A percentile compares a stretch with the other conserved stretches of the same genome.
Conservation (phyloP, 2,329 filamentous ascomycete species). For the Colletotrichum sp. region DNA sequence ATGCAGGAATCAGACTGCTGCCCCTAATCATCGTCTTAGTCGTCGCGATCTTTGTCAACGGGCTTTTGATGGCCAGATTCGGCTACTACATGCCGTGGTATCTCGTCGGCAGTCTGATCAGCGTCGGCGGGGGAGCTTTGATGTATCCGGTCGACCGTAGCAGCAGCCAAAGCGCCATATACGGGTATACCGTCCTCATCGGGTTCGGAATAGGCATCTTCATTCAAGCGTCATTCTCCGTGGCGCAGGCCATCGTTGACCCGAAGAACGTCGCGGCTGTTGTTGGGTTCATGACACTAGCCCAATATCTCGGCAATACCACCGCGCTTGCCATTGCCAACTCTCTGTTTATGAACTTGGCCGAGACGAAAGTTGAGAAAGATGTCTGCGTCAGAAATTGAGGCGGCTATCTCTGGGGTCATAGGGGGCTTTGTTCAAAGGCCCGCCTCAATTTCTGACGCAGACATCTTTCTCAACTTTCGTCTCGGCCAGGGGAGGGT, state of each 20-base stretch:
- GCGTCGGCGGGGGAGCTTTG: background rate
- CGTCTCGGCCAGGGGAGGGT: too few species aligned
- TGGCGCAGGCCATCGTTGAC: slow-evolving; percentile 36
- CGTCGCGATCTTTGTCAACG: background rate
- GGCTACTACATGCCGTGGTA: background rate
- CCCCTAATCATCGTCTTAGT: background rate
- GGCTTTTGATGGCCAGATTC: background rate
- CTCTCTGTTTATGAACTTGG: background rate
- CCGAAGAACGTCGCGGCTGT: slow-evolving; percentile 29
- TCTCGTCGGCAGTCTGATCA: background rate
- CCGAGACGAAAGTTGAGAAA: background rate
- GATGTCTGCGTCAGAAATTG: background rate
- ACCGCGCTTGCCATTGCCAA: background rate
- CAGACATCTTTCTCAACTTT: too few species aligned
- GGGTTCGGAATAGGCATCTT: slow-evolving; percentile 40
- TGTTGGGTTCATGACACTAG: slow-evolving; percentile 38
- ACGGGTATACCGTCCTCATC: slow-evolving; percentile 18
- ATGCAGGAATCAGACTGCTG: background rate
- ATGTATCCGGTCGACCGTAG: background rate
- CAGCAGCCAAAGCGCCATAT: background rate
- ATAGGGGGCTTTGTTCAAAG: background rate
- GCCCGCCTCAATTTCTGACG: too few species aligned
- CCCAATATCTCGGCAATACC: background rate
- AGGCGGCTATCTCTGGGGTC: background rate
- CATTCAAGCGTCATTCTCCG: slow-evolving; percentile 36